These are phyloP conservation scores for Elsinoe australis DNA, from an alignment of 2,329 filamentous ascomycete species.

Conservation along the genomic window DNA sequence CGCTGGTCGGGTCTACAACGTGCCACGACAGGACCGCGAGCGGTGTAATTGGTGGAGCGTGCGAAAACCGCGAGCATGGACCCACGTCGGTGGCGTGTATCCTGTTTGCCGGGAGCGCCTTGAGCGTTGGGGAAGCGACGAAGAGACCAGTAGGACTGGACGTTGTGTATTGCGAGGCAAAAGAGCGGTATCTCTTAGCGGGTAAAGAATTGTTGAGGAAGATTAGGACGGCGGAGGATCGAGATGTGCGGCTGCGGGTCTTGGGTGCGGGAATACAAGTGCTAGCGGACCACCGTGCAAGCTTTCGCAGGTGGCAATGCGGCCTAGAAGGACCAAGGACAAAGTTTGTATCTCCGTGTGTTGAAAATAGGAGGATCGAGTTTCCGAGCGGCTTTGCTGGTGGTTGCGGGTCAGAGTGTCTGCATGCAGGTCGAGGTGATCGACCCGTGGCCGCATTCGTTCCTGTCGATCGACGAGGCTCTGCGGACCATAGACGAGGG, in stretches of 20 bases:
- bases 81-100: slow-evolving; percentile 13
- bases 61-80: neutral
- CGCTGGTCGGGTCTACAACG: neutral
- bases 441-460: slow-evolving; percentile 1
- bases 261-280: neutral
- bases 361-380: too few relatives aligned
- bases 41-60: slow-evolving; percentile 1
- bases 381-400: too few relatives aligned
- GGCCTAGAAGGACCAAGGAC: neutral
- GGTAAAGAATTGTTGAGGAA: slow-evolving; percentile 11
- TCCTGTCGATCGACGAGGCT: slow-evolving; percentile 10
- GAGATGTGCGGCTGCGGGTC: slow-evolving; percentile 14
- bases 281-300: neutral
- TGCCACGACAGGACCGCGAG: slow-evolving; percentile 15
- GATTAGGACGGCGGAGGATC: slow-evolving; percentile 8
- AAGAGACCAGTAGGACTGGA: neutral
- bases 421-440: slow-evolving; percentile 4
- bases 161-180: neutral
- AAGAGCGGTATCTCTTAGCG: slow-evolving; percentile 1
- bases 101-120: neutral
- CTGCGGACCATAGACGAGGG: neutral
- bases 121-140: slow-evolving; percentile 12
- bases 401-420: too few relatives aligned
- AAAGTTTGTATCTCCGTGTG: too few relatives aligned
- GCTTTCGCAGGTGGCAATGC: neutral